Base-by-base conservation (phyloP, 2,329 filamentous ascomycete species). In the Grosmannia huntii region DNA sequence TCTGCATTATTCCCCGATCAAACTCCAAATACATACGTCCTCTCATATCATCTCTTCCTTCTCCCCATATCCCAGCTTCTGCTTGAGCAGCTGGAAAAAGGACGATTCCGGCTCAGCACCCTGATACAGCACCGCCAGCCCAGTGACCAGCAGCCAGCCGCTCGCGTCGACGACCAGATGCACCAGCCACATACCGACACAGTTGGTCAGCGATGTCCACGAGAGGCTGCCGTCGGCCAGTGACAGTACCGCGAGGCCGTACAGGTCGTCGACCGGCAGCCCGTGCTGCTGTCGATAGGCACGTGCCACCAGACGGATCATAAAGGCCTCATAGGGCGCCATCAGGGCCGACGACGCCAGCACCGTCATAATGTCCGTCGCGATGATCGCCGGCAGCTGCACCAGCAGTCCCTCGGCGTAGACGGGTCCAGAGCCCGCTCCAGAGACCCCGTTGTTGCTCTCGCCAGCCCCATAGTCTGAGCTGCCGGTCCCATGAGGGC, bases 361-460 rank as follows among this genome's bases (percentile, higher is more conserved):
- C 27, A 75, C 70, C 0, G 76, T 72, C 28, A 81, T 67, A 3
- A 80, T 72, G 49, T 76, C 73, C 0, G 75, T 70, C 0, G 77
- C 79, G 5, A 81, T 64, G 14, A 68, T 61, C 0, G 76, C 72
- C 7, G 80, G 79, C 1, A 82, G 69, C 46, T 71, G 72, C 0
- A 78, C 80, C 14, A 83, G 71, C 51, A 74, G 67, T 6, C 76
- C 82, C 60, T 66, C 69, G 59, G 65, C 67, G 64, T 64, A 70
- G 52, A 62, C 7, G 6, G 56, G 51, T 2, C 44, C 56, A 3
- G 16, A 12, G 54, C 28, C 19, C 3, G 28, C 25, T 19, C n/a
- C 31, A 16, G 16, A 48, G 21, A 41, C 23, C 50, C 0, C 19
- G 23, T 11, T 25, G 23, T 9, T 44, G 27, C 19, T 9, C 4